These are phyloP conservation scores for Alliaria petiolata DNA, from an alignment of 345 rosid genomes.

Conservation along the genomic window DNA sequence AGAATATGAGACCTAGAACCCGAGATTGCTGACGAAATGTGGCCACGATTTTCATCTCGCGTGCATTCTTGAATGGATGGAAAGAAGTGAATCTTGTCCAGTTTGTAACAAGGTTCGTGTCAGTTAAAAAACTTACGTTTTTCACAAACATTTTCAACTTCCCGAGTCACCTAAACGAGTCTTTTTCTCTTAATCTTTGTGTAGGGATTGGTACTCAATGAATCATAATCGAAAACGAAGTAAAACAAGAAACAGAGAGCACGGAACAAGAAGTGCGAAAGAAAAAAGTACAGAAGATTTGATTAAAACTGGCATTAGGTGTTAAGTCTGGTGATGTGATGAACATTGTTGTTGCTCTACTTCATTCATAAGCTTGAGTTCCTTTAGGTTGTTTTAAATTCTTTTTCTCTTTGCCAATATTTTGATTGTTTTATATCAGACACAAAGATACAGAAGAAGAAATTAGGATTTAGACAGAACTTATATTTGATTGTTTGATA, in stretches of 20 bases:
- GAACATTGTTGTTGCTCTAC: neutral
- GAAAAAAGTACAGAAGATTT: slow-evolving; percentile 8
- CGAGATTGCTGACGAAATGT: slow-evolving; percentile 70
- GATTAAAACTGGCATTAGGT: slow-evolving; percentile 5
- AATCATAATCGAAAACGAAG: slow-evolving; percentile 8
- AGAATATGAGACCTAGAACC: slow-evolving; percentile 85
- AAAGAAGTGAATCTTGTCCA: slow-evolving; percentile 91
- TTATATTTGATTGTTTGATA: slow-evolving; percentile 3
- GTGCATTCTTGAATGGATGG: slow-evolving; percentile 95
- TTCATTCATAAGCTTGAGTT: slow-evolving; percentile 8
- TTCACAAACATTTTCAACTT: neutral
- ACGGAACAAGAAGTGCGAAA: neutral
- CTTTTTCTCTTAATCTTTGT: neutral
- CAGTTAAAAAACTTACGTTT: neutral
- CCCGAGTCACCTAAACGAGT: neutral
- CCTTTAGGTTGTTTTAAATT: neutral
- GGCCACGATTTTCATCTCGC: slow-evolving; percentile 87
- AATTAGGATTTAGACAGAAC: neutral
- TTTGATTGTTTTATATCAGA: slow-evolving; percentile 5
- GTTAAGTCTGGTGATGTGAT: slow-evolving; percentile 4
- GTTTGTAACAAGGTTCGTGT: slow-evolving; percentile 80
- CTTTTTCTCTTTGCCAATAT: neutral
- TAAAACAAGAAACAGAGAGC: neutral
- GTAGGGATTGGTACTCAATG: slow-evolving; percentile 21
- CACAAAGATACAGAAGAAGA: neutral